These are phyloP conservation scores for Gentiana dahurica DNA, from an alignment of 257 asterid species.

Conservation along the genomic window DNA sequence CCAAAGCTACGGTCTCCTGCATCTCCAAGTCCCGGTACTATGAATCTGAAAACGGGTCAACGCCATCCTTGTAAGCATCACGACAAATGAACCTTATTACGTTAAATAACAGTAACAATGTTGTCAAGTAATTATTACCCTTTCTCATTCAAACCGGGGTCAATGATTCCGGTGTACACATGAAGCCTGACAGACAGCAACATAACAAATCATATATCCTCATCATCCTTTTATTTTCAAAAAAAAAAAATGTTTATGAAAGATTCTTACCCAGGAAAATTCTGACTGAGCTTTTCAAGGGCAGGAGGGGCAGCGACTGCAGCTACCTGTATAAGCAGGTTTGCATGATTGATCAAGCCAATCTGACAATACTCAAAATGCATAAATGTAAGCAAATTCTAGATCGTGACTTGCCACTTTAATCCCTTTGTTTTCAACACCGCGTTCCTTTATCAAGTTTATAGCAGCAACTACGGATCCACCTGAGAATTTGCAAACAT, in stretches of 20 bases:
- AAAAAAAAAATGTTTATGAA: too few relatives aligned
- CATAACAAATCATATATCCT: neutral
- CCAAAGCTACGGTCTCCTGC: slow-evolving; percentile 96
- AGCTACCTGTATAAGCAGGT: slow-evolving; percentile 34
- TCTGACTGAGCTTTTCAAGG: slow-evolving; percentile 64
- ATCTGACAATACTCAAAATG: neutral
- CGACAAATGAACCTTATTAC: slow-evolving; percentile 1
- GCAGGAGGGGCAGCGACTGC: slow-evolving; percentile 98
- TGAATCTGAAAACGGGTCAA: slow-evolving; percentile 50
- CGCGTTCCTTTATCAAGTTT: slow-evolving; percentile 71
- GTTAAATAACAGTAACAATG: neutral
- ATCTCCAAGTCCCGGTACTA: slow-evolving; percentile 91
- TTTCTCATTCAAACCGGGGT: slow-evolving; percentile 64
- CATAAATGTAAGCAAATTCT: slow-evolving; percentile 3
- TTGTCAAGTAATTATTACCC: slow-evolving; percentile 48
- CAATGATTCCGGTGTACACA: slow-evolving; percentile 82
- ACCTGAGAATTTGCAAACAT: slow-evolving; percentile 29
- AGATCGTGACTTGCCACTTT: slow-evolving; percentile 64
- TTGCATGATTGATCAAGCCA: too few relatives aligned
- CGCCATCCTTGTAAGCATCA: neutral
- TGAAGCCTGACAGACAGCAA: slow-evolving; percentile 57
- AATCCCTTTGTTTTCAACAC: slow-evolving; percentile 62
- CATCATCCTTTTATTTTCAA: neutral
- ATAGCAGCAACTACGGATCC: slow-evolving; percentile 89
- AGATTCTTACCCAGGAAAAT: slow-evolving; percentile 68